phyloP scores from a whole-genome alignment of 2,329 filamentous ascomycete genomes.

The Aspergillus fijiensis region DNA sequence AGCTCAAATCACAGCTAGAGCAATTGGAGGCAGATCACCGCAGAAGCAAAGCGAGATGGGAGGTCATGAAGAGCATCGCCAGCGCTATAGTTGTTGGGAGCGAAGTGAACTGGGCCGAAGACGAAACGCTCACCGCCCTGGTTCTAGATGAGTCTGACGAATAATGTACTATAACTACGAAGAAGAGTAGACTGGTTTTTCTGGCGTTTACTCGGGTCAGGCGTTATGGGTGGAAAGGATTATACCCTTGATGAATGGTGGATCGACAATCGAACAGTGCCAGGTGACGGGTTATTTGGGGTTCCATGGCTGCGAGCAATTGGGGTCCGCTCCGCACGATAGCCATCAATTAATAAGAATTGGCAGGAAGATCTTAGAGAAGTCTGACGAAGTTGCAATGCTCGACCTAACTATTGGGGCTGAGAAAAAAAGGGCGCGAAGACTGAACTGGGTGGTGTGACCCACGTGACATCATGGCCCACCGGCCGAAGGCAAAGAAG shows the following conservation, averaged over 20 bases:
- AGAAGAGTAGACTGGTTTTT: background rate
- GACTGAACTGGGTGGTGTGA: conserved; percentile 2
- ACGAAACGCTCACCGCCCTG: conserved; percentile 65
- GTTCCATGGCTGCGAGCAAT: background rate
- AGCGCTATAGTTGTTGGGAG: conserved; percentile 77
- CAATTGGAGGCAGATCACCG: conserved; percentile 60
- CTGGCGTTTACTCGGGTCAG: conserved; percentile 6
- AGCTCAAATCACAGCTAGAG: conserved; percentile 56
- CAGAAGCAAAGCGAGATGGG: conserved; percentile 65
- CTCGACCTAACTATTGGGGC: background rate
- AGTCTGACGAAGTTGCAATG: background rate
- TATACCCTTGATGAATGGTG: conserved; percentile 8
- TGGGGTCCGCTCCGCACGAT: background rate
- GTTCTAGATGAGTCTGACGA: conserved; percentile 68
- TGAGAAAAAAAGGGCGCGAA: background rate
- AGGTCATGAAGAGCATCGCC: conserved; percentile 74
- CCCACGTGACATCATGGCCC: conserved; percentile 27
- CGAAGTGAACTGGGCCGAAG: conserved; percentile 75
- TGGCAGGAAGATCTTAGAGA: background rate
- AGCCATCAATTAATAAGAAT: background rate
- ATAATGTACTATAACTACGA: conserved; percentile 22
- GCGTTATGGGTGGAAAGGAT: conserved; percentile 9
- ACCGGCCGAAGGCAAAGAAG: conserved; percentile 6
- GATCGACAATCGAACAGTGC: background rate
- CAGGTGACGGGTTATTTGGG: background rate